A percentile compares a stretch with the other conserved stretches of the same genome.
These are phyloP conservation scores for Fusarium coffeatum DNA, from an alignment of 2,329 filamentous ascomycete species.

Conservation along the genomic window DNA sequence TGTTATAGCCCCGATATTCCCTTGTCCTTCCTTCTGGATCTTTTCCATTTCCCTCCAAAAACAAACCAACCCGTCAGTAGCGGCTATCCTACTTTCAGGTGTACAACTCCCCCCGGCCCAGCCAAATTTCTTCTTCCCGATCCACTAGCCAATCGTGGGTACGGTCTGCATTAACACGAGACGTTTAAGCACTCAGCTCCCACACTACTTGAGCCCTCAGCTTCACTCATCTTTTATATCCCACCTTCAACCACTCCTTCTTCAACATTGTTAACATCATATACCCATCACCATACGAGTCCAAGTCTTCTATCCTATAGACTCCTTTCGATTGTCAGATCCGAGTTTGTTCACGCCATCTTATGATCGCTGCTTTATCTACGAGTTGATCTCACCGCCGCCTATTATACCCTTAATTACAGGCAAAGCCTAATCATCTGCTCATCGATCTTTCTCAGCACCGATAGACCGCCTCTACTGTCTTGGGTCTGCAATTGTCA, in stretches of 20 bases:
- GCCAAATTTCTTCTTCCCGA: slow-evolving; percentile 33
- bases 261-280: slow-evolving; percentile 9
- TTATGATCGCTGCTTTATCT: slow-evolving; percentile 6
- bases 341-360: not conserved
- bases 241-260: slow-evolving; percentile 4
- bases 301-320: slow-evolving; percentile 1
- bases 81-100: slow-evolving; percentile 6
- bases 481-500: slow-evolving; percentile 8
- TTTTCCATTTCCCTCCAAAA: slow-evolving; percentile 21
- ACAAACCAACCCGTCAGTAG: not conserved
- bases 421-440: slow-evolving; percentile 2
- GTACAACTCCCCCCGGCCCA: slow-evolving; percentile 22
- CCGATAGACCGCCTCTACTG: not conserved
- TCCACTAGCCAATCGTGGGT: slow-evolving; percentile 37
- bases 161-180: slow-evolving; percentile 34
- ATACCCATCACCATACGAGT: slow-evolving; percentile 4
- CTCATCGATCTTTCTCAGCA: not conserved
- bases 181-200: slow-evolving; percentile 36
- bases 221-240: slow-evolving; percentile 21
- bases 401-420: slow-evolving; percentile 31
- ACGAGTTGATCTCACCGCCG: slow-evolving; percentile 8
- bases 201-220: slow-evolving; percentile 16
- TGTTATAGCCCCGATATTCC: slow-evolving; percentile 15
- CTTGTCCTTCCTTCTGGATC: slow-evolving; percentile 9
- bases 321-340: slow-evolving; percentile 5